Base-by-base conservation (phyloP, 2,329 filamentous ascomycete species). In the Huntiella omanensis region DNA sequence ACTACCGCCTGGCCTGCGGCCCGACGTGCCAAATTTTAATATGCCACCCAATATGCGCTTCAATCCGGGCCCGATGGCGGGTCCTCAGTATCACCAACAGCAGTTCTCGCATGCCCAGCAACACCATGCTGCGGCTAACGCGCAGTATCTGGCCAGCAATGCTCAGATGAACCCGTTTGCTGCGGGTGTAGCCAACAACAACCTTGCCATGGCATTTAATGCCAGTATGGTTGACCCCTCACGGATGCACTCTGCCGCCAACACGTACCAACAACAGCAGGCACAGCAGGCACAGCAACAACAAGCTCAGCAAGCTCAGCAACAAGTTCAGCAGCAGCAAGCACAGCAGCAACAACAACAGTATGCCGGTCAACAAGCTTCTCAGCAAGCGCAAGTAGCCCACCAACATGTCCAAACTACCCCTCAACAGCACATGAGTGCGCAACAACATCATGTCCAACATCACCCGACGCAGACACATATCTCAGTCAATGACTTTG, bases 141-240 rank as follows among this genome's bases (percentile, higher is more conserved):
- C 81, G 43, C 72, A 70, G 48, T 92, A 91, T 60, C 74, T 77
- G 52, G 77, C 73, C 54, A 72, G 77, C 50, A 82, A 79, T 59
- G 69, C 74, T 43, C 70, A 71, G 56, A 71, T 82, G 53, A 80
- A 76, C 54, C 75, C 78, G 2, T 85, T 85, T 57, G 68, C 71
- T 15, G 32, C 38, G 16, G 47, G 45, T 2, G 67, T 71, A 10
- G 73, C 71, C 54, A 67, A 64, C 49, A 69, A 67, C 52, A 61
- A 67, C 7, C 69, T 83, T 52, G 64, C 77, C 49, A 71, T 70
- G 43, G 66, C 70, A 63, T 68, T 66, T 53, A 73, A 63, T 47
- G 72, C 64, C 52, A 48, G 51, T 15, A 50, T 51, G 43, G 48
- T 51, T n/a, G 51, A 52, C 37, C 44, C 49, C 10, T 47, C 49